Conservation (phyloP, 495 filamentous ascomycete genomes). For the Parathielavia appendiculata region DNA sequence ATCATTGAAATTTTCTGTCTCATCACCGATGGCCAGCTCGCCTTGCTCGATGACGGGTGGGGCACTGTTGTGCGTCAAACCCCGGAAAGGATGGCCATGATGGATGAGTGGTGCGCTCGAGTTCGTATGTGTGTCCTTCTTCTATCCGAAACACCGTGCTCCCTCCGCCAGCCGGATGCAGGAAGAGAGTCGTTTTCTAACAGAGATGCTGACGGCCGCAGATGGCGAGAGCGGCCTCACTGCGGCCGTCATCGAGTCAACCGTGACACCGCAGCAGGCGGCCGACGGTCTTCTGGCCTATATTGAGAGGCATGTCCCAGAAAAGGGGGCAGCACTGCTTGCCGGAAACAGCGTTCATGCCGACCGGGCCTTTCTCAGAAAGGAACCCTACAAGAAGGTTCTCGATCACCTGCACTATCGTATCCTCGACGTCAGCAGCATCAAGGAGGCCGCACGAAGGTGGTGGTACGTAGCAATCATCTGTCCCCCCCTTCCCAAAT, state of each 20-base stretch:
- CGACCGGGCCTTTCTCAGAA: constrained; percentile 75
- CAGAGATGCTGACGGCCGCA: neutral
- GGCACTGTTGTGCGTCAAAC: constrained; percentile 74
- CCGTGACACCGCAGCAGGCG: constrained; percentile 64
- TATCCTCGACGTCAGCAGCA: constrained; percentile 81
- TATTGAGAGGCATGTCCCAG: constrained; percentile 63
- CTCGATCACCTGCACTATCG: constrained; percentile 78
- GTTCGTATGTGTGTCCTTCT: constrained; percentile 25
- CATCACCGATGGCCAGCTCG: constrained; percentile 74
- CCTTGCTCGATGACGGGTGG: constrained; percentile 75
- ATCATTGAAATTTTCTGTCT: constrained; percentile 94
- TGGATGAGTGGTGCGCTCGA: constrained; percentile 61
- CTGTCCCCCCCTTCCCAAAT: neutral
- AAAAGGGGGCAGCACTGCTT: constrained; percentile 59
- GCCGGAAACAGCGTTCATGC: constrained; percentile 92
- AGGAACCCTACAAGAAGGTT: constrained; percentile 65
- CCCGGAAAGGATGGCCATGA: constrained; percentile 62
- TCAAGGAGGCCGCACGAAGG: constrained; percentile 81
- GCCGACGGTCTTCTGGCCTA: constrained; percentile 71
- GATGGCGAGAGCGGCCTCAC: constrained; percentile 75
- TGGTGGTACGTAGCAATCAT: constrained; percentile 52
- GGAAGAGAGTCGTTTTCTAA: too few species aligned
- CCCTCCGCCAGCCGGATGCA: too few species aligned
- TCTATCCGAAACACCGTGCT: neutral
- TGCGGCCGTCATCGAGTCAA: constrained; percentile 66